Conservation (phyloP, 805 yeast species). For the Candida boleticola region DNA sequence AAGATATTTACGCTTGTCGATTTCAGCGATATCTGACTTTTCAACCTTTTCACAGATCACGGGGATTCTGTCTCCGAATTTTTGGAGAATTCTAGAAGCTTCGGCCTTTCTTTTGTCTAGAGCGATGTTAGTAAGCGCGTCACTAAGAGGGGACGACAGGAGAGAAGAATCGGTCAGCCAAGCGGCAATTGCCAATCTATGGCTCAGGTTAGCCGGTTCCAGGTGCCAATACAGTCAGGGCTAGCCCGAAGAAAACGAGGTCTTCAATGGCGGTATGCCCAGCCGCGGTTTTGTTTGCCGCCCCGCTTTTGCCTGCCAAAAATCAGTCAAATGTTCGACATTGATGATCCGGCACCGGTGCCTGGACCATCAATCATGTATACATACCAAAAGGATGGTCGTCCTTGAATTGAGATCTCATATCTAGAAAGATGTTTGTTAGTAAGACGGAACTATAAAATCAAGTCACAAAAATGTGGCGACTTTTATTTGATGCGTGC, state of each 20-base stretch:
- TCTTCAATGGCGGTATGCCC: no score
- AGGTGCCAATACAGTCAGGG: no score
- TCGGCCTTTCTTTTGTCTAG: conserved; percentile 91
- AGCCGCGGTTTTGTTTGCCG: no score
- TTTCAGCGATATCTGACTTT: conserved; percentile 91
- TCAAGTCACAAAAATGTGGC: no score
- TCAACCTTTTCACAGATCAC: conserved; percentile 97
- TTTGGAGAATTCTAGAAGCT: conserved; percentile 83
- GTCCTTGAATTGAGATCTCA: conserved; percentile 93
- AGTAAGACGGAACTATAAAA: no score
- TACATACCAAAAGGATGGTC: conserved; percentile 89
- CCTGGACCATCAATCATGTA: not conserved
- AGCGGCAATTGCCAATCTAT: no score
- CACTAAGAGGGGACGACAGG: not conserved
- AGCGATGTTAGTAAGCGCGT: conserved; percentile 8
- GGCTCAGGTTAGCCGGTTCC: no score
- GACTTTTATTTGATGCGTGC: no score
- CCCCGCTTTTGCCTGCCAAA: no score
- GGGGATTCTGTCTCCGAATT: conserved; percentile 90
- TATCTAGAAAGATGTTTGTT: conserved; percentile 23
- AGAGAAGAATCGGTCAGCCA: not conserved
- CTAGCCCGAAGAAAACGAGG: no score
- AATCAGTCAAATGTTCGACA: not conserved
- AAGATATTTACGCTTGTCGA: conserved; percentile 94
- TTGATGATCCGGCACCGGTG: not conserved